phyloP scores from a whole-genome alignment of 495 filamentous ascomycete species.

The Usnea hakonensis region DNA sequence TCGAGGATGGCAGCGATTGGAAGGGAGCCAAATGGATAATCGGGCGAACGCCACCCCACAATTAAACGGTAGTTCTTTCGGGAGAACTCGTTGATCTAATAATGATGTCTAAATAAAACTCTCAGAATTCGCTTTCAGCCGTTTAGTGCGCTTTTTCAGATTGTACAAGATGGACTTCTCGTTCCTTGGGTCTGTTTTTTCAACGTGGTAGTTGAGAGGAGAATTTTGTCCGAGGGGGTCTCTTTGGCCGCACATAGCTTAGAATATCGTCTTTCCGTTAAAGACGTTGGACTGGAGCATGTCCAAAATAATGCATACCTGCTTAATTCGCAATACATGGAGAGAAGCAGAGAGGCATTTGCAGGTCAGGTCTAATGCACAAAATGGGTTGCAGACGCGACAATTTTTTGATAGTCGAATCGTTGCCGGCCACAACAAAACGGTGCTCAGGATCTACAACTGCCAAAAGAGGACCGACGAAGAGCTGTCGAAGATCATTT shows the following conservation, averaged over 20 bases:
- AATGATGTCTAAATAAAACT: slow-evolving; percentile 5
- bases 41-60: neutral
- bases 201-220: neutral
- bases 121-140: neutral
- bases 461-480: neutral
- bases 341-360: neutral
- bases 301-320: neutral
- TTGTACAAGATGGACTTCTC: slow-evolving; percentile 9
- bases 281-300: neutral
- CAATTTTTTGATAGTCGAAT: no score
- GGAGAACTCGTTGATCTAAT: neutral
- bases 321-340: neutral
- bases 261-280: neutral
- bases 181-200: neutral
- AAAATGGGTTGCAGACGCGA: no score
- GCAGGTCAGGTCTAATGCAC: no score
- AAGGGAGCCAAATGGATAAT: neutral
- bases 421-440: neutral
- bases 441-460: neutral
- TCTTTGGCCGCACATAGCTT: slow-evolving; percentile 1
- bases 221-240: neutral
- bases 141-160: slow-evolving; percentile 5
- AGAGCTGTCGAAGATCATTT: neutral
- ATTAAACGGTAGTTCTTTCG: neutral
- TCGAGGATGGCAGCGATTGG: neutral